Conservation (phyloP, 2,329 filamentous ascomycete genomes). For the Cladophialophora carrionii region DNA sequence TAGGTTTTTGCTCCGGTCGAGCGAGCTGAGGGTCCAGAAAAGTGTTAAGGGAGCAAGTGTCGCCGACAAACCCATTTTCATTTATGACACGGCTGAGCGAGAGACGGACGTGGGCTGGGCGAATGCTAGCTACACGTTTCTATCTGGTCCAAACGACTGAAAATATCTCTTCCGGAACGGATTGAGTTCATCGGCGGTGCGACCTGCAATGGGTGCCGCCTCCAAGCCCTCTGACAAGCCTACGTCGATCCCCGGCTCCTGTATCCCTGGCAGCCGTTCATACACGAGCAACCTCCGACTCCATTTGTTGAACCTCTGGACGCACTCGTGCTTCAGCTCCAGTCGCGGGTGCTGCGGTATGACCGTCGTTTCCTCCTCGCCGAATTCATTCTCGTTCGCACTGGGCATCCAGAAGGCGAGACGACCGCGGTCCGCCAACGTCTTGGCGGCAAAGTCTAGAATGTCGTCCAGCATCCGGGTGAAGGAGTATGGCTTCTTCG, state of each 20-base stretch:
- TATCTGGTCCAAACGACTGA: slow-evolving; percentile 27
- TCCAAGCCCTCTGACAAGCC: slow-evolving; percentile 5
- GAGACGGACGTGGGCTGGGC: slow-evolving; percentile 7
- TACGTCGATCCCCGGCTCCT: slow-evolving; percentile 22
- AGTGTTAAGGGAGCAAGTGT: not conserved
- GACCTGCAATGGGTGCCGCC: slow-evolving; percentile 46
- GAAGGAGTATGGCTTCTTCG: slow-evolving; percentile 92
- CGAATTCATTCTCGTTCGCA: slow-evolving; percentile 74
- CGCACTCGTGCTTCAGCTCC: slow-evolving; percentile 73
- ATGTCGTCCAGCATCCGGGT: slow-evolving; percentile 88
- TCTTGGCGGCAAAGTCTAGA: slow-evolving; percentile 75
- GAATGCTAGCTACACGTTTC: slow-evolving; percentile 24
- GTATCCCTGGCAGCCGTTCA: slow-evolving; percentile 64
- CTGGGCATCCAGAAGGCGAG: slow-evolving; percentile 98
- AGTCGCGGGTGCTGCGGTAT: slow-evolving; percentile 67
- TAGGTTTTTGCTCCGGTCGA: not conserved
- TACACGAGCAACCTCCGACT: slow-evolving; percentile 88
- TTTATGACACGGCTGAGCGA: not conserved
- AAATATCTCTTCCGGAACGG: slow-evolving; percentile 61
- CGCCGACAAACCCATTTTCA: not conserved
- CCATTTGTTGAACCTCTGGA: slow-evolving; percentile 92
- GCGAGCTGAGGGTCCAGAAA: not conserved
- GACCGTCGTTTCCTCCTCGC: slow-evolving; percentile 62
- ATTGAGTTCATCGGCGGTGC: slow-evolving; percentile 68
- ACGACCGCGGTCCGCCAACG: slow-evolving; percentile 76